Conservation (phyloP, 257 asterid species). For the Nicotiana otophora region DNA sequence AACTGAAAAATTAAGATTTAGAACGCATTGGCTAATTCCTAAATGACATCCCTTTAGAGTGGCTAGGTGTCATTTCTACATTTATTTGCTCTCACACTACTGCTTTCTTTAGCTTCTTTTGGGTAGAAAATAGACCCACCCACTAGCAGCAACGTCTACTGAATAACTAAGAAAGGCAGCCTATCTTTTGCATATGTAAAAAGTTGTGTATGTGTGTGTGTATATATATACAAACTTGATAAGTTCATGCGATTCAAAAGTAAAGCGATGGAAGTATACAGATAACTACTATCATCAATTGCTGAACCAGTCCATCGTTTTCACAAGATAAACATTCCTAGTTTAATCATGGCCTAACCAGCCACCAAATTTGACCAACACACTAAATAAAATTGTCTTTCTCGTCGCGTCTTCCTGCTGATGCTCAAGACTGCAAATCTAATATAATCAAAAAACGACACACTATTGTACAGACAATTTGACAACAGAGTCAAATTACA, state of each 20-base stretch:
- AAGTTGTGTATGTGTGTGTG: too few species aligned
- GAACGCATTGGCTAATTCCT: too few species aligned
- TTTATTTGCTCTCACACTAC: constrained; percentile 12
- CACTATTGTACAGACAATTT: background rate
- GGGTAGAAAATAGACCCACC: background rate
- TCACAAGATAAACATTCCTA: constrained; percentile 10
- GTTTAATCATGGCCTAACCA: constrained; percentile 16
- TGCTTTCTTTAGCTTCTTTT: constrained; percentile 31
- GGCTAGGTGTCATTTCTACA: too few species aligned
- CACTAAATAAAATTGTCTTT: constrained; percentile 10
- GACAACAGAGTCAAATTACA: background rate
- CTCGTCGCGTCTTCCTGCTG: background rate
- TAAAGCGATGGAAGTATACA: background rate
- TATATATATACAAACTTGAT: too few species aligned
- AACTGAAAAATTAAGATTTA: too few species aligned
- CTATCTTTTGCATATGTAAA: background rate
- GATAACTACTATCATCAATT: background rate
- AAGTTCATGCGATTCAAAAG: background rate
- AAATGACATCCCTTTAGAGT: too few species aligned
- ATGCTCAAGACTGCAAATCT: background rate
- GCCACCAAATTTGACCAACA: constrained; percentile 28
- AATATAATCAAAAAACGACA: background rate
- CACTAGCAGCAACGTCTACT: background rate
- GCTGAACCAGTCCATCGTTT: background rate
- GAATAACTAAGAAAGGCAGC: background rate